Conservation (phyloP, 805 yeast genomes). For the Wickerhamiella domercqiae region DNA sequence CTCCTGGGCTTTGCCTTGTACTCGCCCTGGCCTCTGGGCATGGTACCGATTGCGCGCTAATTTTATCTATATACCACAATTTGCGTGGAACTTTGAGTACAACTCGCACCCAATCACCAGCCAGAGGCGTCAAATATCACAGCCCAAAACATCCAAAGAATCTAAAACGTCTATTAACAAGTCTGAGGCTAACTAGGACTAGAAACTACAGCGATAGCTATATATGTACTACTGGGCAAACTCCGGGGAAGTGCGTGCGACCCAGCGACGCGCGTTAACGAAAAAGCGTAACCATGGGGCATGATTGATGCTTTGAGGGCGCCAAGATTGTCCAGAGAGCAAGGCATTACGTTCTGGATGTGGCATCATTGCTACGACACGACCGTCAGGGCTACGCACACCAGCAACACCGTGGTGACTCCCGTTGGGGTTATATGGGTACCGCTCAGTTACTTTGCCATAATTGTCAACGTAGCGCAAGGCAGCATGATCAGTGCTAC, state of each 20-base stretch:
- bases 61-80: too few relatives aligned
- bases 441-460: conserved; percentile 65
- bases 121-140: too few relatives aligned
- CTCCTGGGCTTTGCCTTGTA: too few relatives aligned
- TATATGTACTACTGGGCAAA: neutral
- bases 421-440: conserved; percentile 94
- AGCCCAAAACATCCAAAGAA: too few relatives aligned
- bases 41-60: too few relatives aligned
- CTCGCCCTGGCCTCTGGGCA: too few relatives aligned
- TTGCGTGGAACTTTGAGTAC: too few relatives aligned
- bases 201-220: too few relatives aligned
- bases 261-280: conserved; percentile 91
- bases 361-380: conserved; percentile 97
- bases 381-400: conserved; percentile 74
- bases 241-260: conserved; percentile 17
- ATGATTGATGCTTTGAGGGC: conserved; percentile 38
- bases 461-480: conserved; percentile 82
- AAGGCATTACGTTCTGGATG: conserved; percentile 94
- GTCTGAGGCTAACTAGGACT: too few relatives aligned
- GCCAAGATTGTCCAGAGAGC: conserved; percentile 81
- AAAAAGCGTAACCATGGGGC: conserved; percentile 88
- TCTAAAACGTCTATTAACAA: too few relatives aligned
- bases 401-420: conserved; percentile 90
- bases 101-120: too few relatives aligned
- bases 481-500: conserved; percentile 36